Evolutionary conservation across 2,329 filamentous ascomycete species (phyloP).

Genomic region (Sporothrix luriei): DNA sequence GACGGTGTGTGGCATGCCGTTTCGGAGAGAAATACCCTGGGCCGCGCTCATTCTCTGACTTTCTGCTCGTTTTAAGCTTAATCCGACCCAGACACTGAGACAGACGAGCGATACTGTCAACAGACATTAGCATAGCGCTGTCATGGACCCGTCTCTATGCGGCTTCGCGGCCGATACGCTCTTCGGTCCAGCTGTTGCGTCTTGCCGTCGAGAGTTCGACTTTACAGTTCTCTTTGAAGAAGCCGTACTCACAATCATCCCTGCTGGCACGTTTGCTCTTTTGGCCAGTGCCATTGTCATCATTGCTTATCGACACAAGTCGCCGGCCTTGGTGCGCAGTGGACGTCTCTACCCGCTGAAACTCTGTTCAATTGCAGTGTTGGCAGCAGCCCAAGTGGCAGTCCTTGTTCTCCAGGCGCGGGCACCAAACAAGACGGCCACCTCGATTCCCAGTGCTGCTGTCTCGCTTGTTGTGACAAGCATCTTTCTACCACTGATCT

Average conservation of each 20-base stretch:
- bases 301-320: background rate
- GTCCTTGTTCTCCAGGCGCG: slow-evolving; percentile 1
- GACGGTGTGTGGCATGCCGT: background rate
- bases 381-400: slow-evolving; percentile 16
- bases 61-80: background rate
- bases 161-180: slow-evolving; percentile 18
- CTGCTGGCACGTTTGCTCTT: slow-evolving; percentile 3
- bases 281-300: background rate
- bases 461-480: background rate
- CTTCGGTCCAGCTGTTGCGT: slow-evolving; percentile 8
- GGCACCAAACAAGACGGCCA: background rate
- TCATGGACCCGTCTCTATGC: background rate
- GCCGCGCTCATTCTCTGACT: background rate
- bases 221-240: slow-evolving; percentile 20
- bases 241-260: background rate
- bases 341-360: slow-evolving; percentile 16
- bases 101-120: background rate
- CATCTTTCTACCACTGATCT: background rate
- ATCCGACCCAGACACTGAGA: background rate
- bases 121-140: background rate
- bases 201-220: slow-evolving; percentile 19
- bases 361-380: background rate
- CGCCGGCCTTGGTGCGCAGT: background rate
- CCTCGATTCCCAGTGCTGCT: slow-evolving; percentile 1
- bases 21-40: background rate